Conservation (phyloP, 2,329 filamentous ascomycete species). For the Xylaria sp. region DNA sequence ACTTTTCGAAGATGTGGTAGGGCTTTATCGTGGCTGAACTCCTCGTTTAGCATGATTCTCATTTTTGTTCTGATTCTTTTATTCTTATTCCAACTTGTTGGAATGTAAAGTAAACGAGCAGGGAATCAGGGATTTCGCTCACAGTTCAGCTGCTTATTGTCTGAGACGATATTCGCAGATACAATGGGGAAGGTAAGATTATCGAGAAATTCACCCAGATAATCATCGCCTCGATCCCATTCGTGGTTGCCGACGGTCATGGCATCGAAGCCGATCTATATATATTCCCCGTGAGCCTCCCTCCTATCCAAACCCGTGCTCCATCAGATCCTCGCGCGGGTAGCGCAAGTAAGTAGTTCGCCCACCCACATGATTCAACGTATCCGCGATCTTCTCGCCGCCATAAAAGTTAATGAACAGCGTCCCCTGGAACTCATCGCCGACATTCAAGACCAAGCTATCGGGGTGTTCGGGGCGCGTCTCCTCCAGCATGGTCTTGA, state of each 20-base stretch:
- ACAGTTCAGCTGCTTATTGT: slow-evolving; percentile 66
- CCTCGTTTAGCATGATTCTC: background rate
- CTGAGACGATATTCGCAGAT: slow-evolving; percentile 71
- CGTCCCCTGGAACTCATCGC: slow-evolving; percentile 77
- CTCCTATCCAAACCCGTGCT: background rate
- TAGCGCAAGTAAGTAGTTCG: background rate
- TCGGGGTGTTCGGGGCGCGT: slow-evolving; percentile 68
- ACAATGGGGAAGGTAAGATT: slow-evolving; percentile 74
- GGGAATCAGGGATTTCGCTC: slow-evolving; percentile 3
- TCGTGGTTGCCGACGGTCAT: slow-evolving; percentile 77
- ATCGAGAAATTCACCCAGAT: slow-evolving; percentile 69
- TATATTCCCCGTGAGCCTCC: background rate
- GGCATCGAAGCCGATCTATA: slow-evolving; percentile 69
- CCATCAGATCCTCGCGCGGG: too few species aligned
- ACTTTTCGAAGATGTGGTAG: slow-evolving; percentile 71
- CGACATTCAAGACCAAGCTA: slow-evolving; percentile 71
- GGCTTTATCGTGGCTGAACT: slow-evolving; percentile 67
- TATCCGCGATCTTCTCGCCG: slow-evolving; percentile 75
- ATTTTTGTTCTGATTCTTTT: background rate
- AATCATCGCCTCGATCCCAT: slow-evolving; percentile 72
- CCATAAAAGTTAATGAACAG: slow-evolving; percentile 74
- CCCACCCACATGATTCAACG: slow-evolving; percentile 61
- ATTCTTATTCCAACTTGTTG: background rate
- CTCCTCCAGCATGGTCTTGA: slow-evolving; percentile 69
- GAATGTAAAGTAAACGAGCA: background rate